Evolutionary conservation across 768 basidiomycete species (phyloP).

Genomic region (Hydnomerulius pinastri): DNA sequence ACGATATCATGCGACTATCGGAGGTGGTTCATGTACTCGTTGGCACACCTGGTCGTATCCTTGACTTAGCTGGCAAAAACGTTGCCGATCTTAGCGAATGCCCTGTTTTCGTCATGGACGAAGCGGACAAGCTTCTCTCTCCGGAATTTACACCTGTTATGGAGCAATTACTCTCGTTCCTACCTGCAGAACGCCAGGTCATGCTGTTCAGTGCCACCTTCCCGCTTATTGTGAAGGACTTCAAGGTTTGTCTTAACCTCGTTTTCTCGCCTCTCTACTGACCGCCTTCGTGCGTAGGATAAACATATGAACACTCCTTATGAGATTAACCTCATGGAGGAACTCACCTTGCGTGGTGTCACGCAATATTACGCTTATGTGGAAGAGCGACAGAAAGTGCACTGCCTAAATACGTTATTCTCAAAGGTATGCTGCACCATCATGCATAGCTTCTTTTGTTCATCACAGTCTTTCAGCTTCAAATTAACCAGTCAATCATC

Average conservation of each 20-base stretch:
- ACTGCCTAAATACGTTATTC: constrained; percentile 99
- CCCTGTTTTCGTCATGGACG: constrained; percentile 98
- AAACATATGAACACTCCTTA: constrained; percentile 96
- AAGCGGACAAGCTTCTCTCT: constrained; percentile 96
- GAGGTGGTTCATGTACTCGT: constrained; percentile 95
- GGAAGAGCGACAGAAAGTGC: constrained; percentile 98
- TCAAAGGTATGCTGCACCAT: constrained; percentile 66
- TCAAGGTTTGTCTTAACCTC: constrained; percentile 63
- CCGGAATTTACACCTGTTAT: constrained; percentile 99
- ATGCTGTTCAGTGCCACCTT: constrained; percentile 99
- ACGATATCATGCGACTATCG: constrained; percentile 91
- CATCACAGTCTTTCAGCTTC: constrained; percentile 58
- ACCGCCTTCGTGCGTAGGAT: constrained; percentile 52
- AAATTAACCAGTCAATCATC: constrained; percentile 99
- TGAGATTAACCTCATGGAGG: constrained; percentile 99
- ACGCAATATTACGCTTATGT: constrained; percentile 99
- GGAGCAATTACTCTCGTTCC: constrained; percentile 88
- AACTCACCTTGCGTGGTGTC: constrained; percentile 96
- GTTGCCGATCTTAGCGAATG: constrained; percentile 95
- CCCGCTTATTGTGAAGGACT: constrained; percentile 98
- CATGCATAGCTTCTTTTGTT: background rate
- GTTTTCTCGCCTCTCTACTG: constrained; percentile 1
- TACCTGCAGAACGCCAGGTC: constrained; percentile 87
- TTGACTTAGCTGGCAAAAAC: constrained; percentile 90
- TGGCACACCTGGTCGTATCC: constrained; percentile 93